Evolutionary conservation across 2,329 filamentous ascomycete genomes (phyloP).

Genomic region (Paecilomyces sp.): DNA sequence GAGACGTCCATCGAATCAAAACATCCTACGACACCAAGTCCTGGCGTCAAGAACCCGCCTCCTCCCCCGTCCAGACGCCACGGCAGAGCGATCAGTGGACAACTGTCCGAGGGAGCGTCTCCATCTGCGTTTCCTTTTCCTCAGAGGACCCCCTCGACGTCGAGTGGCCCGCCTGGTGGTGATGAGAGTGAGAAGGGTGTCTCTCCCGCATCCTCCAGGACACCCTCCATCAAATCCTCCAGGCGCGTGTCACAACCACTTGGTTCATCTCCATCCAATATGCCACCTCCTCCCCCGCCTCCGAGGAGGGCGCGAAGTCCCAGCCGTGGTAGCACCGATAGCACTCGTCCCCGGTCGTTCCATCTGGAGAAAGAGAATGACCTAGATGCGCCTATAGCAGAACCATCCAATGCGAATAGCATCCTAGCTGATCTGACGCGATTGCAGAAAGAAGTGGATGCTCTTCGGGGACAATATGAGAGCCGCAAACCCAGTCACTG

Average conservation of each 20-base stretch:
- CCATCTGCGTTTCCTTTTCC: constrained; percentile 3
- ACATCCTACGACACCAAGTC: constrained; percentile 20
- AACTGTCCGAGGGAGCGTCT: constrained; percentile 9
- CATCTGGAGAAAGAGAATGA: constrained; percentile 13
- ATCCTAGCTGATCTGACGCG: constrained; percentile 67
- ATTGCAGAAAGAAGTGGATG: constrained; percentile 70
- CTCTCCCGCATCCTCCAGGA: constrained; percentile 11
- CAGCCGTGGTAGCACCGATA: constrained; percentile 30
- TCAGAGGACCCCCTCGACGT: constrained; percentile 1
- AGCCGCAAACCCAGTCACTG: constrained; percentile 21
- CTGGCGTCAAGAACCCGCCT: constrained; percentile 36
- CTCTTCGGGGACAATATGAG: constrained; percentile 33
- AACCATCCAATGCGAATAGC: constrained; percentile 42
- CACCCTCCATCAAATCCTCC: constrained; percentile 18
- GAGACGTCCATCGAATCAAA: constrained; percentile 41
- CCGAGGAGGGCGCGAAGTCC: constrained; percentile 40
- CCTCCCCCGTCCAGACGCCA: constrained; percentile 50
- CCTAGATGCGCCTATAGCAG: constrained; percentile 20
- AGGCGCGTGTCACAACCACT: constrained; percentile 18
- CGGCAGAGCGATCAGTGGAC: constrained; percentile 2
- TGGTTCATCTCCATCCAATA: constrained; percentile 15
- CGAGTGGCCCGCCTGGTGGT: constrained; percentile 2
- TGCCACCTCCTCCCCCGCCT: constrained; percentile 40
- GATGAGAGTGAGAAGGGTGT: constrained; percentile 11
- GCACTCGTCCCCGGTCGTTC: constrained; percentile 10